phyloP scores from a whole-genome alignment of 345 rosid species.

The Rhizophora mangle region DNA sequence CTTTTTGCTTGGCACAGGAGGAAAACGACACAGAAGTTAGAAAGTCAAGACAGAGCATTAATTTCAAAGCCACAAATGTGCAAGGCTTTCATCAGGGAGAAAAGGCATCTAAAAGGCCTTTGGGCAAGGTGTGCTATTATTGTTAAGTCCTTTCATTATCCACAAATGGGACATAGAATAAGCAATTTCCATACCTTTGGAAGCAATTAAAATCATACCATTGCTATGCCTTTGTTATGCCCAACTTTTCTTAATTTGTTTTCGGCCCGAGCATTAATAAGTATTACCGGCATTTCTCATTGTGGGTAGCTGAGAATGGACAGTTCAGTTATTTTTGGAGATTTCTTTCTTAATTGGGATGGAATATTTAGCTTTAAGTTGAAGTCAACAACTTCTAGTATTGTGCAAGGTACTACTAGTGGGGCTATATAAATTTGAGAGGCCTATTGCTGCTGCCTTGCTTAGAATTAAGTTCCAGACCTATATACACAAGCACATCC shows the following conservation, averaged over 20 bases:
- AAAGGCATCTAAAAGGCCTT: slow-evolving; percentile 28
- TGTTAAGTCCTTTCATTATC: not conserved
- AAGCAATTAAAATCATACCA: slow-evolving; percentile 3
- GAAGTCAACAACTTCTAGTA: slow-evolving; percentile 9
- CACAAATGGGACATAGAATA: not conserved
- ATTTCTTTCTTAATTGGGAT: not conserved
- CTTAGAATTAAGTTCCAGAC: not conserved
- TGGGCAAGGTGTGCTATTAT: slow-evolving; percentile 40
- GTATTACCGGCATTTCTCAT: not conserved
- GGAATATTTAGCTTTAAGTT: slow-evolving; percentile 5
- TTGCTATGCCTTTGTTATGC: not conserved
- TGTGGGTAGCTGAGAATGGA: slow-evolving; percentile 5
- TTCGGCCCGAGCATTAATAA: not conserved
- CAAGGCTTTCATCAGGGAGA: slow-evolving; percentile 37
- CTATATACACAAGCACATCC: not conserved
- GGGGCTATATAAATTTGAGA: slow-evolving; percentile 12
- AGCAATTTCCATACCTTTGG: not conserved
- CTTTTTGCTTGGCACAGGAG: slow-evolving; percentile 36
- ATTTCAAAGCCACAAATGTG: slow-evolving; percentile 42
- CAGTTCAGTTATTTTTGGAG: not conserved
- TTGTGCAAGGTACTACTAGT: not conserved
- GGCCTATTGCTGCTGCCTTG: not conserved
- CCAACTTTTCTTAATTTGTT: not conserved
- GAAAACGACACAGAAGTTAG: slow-evolving; percentile 36
- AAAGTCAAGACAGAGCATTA: slow-evolving; percentile 39